phyloP scores from a whole-genome alignment of 2,329 filamentous ascomycete species.

The Aureobasidium mangrovei region DNA sequence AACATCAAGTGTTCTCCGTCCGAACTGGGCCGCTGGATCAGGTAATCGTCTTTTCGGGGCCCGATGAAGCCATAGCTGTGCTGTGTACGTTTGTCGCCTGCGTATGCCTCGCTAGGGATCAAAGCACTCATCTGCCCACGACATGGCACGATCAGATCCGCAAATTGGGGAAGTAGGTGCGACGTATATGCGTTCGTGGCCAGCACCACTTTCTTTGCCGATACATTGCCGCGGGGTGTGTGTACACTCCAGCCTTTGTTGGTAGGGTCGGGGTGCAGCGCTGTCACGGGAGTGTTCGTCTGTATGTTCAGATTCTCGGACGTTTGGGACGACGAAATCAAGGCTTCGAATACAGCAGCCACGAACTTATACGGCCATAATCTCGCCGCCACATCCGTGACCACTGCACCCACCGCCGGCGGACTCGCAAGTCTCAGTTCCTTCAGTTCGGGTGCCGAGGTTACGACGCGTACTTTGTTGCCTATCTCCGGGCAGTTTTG shows the following conservation, averaged over 20 bases:
- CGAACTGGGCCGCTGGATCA: conserved; percentile 53
- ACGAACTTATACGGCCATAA: conserved; percentile 83
- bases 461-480: conserved; percentile 31
- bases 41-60: conserved; percentile 58
- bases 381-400: conserved; percentile 57
- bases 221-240: conserved; percentile 60
- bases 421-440: conserved; percentile 43
- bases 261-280: background rate
- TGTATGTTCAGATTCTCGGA: conserved; percentile 58
- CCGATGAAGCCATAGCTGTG: conserved; percentile 59
- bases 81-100: conserved; percentile 34
- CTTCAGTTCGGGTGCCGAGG: conserved; percentile 37
- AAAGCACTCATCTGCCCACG: conserved; percentile 65
- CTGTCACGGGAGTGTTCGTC: conserved; percentile 56
- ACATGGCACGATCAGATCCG: conserved; percentile 66
- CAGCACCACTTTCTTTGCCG: conserved; percentile 57
- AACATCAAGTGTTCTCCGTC: conserved; percentile 53
- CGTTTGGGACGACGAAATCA: conserved; percentile 33
- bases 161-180: conserved; percentile 59
- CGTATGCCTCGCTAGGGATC: conserved; percentile 41
- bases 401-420: conserved; percentile 52
- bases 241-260: conserved; percentile 48
- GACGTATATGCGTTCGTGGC: conserved; percentile 82
- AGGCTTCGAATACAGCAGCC: conserved; percentile 56
- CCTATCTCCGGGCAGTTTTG: conserved; percentile 50